phyloP scores from a whole-genome alignment of 805 yeast species.

The Hyphopichia homilentoma region DNA sequence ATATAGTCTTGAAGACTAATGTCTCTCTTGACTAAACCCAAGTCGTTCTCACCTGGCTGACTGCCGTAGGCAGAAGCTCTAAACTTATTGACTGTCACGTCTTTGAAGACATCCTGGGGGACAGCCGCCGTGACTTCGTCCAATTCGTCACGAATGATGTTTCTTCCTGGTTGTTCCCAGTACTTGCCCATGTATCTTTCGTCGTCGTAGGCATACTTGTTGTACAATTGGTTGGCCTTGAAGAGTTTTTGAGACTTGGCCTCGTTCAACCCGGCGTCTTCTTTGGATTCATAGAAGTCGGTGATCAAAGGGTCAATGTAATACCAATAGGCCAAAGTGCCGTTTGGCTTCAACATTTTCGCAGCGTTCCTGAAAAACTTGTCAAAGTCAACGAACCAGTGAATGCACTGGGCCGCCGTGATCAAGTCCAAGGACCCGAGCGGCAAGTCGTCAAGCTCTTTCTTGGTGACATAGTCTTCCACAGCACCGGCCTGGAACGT shows the following conservation, averaged over 20 bases:
- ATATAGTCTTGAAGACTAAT: slow-evolving; percentile 45
- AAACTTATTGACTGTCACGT: slow-evolving; percentile 28
- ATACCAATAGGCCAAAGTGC: slow-evolving; percentile 41
- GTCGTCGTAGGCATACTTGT: slow-evolving; percentile 39
- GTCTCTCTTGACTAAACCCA: slow-evolving; percentile 31
- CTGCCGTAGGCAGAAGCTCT: slow-evolving; percentile 14
- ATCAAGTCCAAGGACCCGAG: slow-evolving; percentile 32
- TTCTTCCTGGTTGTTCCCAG: slow-evolving; percentile 88
- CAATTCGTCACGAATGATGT: slow-evolving; percentile 43
- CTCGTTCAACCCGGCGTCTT: slow-evolving; percentile 4
- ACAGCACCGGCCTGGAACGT: slow-evolving; percentile 29
- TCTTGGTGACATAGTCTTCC: slow-evolving; percentile 20
- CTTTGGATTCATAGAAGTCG: slow-evolving; percentile 16
- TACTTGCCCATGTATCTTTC: slow-evolving; percentile 53
- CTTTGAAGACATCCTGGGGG: slow-evolving; percentile 40
- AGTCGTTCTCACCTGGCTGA: slow-evolving; percentile 18
- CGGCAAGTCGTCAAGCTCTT: slow-evolving; percentile 11
- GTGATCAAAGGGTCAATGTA: slow-evolving; percentile 39
- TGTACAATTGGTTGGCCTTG: slow-evolving; percentile 25
- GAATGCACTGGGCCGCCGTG: slow-evolving; percentile 41
- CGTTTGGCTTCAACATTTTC: slow-evolving; percentile 36
- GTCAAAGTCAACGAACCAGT: slow-evolving; percentile 39
- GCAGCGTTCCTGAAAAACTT: slow-evolving; percentile 25
- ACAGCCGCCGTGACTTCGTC: slow-evolving; percentile 38
- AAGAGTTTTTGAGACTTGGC: slow-evolving; percentile 12